These are phyloP conservation scores for Malus fusca DNA, from an alignment of 306 rosid genomes.

Conservation along the genomic window DNA sequence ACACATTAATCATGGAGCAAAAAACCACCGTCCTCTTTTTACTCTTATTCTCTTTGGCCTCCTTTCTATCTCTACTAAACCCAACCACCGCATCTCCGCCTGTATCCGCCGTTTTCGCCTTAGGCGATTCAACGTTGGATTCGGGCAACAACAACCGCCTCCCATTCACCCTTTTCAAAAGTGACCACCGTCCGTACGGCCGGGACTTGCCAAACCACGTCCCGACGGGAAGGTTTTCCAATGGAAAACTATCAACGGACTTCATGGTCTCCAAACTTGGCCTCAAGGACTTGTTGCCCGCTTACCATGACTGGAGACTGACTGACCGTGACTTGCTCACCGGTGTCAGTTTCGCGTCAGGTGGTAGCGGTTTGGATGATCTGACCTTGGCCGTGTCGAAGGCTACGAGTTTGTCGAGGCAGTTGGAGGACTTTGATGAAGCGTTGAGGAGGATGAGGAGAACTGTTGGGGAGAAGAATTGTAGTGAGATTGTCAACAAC, in stretches of 20 bases:
- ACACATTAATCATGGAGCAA: not conserved
- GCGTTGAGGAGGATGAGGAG: slow-evolving; percentile 15
- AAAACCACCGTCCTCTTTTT: not conserved
- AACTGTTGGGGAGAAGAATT: slow-evolving; percentile 17
- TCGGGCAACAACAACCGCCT: slow-evolving; percentile 35
- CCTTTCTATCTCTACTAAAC: not conserved
- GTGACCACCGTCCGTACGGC: slow-evolving; percentile 36
- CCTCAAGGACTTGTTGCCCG: slow-evolving; percentile 31
- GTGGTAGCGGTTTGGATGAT: slow-evolving; percentile 30
- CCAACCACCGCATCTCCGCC: slow-evolving; percentile 3
- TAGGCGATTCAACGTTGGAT: slow-evolving; percentile 45
- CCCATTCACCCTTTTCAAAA: not conserved
- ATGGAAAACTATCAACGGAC: slow-evolving; percentile 36
- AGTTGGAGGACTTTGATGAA: slow-evolving; percentile 27
- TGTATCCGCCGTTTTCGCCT: slow-evolving; percentile 23
- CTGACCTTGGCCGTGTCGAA: not conserved
- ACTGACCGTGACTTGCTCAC: slow-evolving; percentile 23
- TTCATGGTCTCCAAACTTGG: slow-evolving; percentile 27
- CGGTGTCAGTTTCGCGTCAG: slow-evolving; percentile 41
- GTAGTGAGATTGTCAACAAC: slow-evolving; percentile 15
- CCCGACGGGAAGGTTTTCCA: slow-evolving; percentile 33
- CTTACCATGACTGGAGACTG: slow-evolving; percentile 20
- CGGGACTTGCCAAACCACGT: slow-evolving; percentile 17
- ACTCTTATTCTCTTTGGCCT: not conserved
- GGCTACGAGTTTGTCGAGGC: slow-evolving; percentile 9